phyloP scores from a whole-genome alignment of 164 flowering plant species.

The Nymphaea colorata region DNA sequence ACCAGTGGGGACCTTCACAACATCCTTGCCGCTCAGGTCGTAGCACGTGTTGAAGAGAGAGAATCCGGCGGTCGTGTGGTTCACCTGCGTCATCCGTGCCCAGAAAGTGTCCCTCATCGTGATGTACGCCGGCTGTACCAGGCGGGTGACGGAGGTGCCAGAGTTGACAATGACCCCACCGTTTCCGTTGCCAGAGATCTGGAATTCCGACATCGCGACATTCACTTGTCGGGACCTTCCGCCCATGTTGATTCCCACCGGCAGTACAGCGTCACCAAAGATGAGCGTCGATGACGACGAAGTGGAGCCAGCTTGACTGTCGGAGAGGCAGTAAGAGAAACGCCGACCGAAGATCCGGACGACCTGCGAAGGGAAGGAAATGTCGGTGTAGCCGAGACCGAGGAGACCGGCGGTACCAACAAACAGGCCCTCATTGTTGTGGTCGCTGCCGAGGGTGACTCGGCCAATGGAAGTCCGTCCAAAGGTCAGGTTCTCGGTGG shows the following conservation, averaged over 20 bases:
- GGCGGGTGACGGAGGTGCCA: slow-evolving; percentile 91
- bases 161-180: slow-evolving; percentile 95
- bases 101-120: slow-evolving; percentile 72
- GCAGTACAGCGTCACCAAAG: slow-evolving; percentile 41
- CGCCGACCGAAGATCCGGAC: slow-evolving; percentile 48
- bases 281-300: no score
- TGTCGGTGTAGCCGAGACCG: slow-evolving; percentile 71
- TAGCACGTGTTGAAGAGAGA: slow-evolving; percentile 90
- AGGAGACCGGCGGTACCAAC: slow-evolving; percentile 88
- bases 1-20: slow-evolving; percentile 90
- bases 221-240: slow-evolving; percentile 59
- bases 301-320: slow-evolving; percentile 49
- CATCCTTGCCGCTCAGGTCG: slow-evolving; percentile 60
- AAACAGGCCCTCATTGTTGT: slow-evolving; percentile 88
- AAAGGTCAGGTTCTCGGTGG: slow-evolving; percentile 78
- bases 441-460: slow-evolving; percentile 88
- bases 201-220: slow-evolving; percentile 43
- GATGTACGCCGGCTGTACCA: slow-evolving; percentile 53
- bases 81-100: slow-evolving; percentile 41
- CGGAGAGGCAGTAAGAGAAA: slow-evolving; percentile 87
- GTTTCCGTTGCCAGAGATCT: slow-evolving; percentile 52
- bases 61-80: slow-evolving; percentile 38
- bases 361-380: slow-evolving; percentile 70
- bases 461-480: slow-evolving; percentile 32
- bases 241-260: slow-evolving; percentile 76